phyloP scores from a whole-genome alignment of 2,329 filamentous ascomycete genomes.

The Neonectria sp. region DNA sequence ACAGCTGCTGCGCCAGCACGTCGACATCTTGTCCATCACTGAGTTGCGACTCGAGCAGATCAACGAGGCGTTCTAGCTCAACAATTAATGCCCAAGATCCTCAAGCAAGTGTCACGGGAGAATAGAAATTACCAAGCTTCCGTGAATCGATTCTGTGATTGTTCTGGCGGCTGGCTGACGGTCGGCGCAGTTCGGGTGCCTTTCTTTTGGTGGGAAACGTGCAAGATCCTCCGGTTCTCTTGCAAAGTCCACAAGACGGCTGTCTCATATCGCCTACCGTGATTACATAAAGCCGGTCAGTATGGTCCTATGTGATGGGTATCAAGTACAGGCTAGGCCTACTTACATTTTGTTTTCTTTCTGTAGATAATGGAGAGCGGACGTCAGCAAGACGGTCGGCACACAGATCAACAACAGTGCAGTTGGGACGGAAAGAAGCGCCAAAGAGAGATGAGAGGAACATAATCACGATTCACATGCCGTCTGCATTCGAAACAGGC shows the following conservation, averaged over 20 bases:
- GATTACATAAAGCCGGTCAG: not conserved
- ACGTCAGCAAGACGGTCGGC: not conserved
- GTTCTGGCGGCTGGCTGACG: not conserved
- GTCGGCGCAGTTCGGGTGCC: conserved; percentile 8
- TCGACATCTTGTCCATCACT: conserved; percentile 3
- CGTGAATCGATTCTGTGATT: conserved; percentile 6
- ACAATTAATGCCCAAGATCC: not conserved
- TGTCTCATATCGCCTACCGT: conserved; percentile 16
- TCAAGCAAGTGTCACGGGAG: not conserved
- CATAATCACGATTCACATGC: conserved; percentile 4
- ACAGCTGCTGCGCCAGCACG: not conserved
- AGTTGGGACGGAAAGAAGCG: not conserved
- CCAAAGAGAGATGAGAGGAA: not conserved
- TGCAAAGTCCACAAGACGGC: conserved; percentile 16
- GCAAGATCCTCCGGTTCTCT: conserved; percentile 15
- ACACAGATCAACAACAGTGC: not conserved
- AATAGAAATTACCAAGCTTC: conserved; percentile 12
- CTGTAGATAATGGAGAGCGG: conserved; percentile 3
- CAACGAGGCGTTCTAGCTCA: conserved; percentile 13
- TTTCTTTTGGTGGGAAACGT: conserved; percentile 24
- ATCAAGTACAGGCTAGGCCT: not conserved
- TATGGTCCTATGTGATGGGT: not conserved
- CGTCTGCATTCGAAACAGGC: conserved; percentile 19
- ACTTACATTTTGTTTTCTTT: conserved; percentile 18
- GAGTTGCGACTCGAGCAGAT: conserved; percentile 16